Evolutionary conservation across 805 yeast species (phyloP), one percentile per base, ranked within the genome.

Genomic region (Wickerhamomyces rabaulensis): DNA sequence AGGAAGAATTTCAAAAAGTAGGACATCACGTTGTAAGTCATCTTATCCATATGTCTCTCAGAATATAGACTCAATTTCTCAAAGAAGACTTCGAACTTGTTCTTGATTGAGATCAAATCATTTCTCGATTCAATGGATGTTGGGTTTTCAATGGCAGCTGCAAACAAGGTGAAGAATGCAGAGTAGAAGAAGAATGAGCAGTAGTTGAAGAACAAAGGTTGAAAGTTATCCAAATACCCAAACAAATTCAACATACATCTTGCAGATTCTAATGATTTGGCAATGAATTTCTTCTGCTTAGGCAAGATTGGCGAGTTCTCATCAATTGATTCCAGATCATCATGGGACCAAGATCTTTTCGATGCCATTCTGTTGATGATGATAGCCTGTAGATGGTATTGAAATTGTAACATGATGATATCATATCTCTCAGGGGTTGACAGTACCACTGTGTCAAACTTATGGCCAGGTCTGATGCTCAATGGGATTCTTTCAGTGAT

Each of bases 281-380:
- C 27, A 52, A 60, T 58, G 31, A 53, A 29, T 29, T 35, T 37
- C 19, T 43, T 38, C 41, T 57, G 61, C 15, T 43, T 31, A 22
- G 60, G 56, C 2, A 51, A 37, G 5, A 37, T 26, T 4, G 29
- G 25, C 10, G 41, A 31, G 37, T 10, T 33, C 16, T 41, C 44
- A 20, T 46, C 44, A 33, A 48, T 45, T 17, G 39, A 39, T 2
- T 44, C 46, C 16, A 46, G 12, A 35, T 53, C 58, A 39, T 49
- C 54, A 49, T 50, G 51, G 16, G 52, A 31, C 64, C 63, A 60
- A 2, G 58, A 52, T 39, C 55, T 50, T 9, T 51, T 52, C 20
- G 57, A 60, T 3, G 64, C 60, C 58, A 58, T 53, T 48, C 62
- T 52, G 48, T 58, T 60, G 31, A 55, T 48, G 9, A 56, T 46